Evolutionary conservation across 768 basidiomycete genomes (phyloP).

Genomic region (Leucosporidium scottii): DNA sequence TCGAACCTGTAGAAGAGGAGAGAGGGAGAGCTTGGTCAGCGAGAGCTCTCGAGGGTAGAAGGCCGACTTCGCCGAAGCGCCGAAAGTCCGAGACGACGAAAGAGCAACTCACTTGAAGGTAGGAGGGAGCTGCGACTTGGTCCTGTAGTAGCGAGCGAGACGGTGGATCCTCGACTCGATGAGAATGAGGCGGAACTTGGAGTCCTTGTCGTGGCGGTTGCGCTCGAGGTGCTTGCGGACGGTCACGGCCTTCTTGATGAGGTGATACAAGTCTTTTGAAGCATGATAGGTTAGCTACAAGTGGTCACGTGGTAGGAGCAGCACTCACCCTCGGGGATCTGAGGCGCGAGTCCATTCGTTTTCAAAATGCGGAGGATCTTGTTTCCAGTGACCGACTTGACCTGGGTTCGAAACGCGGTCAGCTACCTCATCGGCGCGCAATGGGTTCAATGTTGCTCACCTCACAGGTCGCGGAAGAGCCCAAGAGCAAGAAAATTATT

Average conservation of each 20-base stretch:
- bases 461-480: no score
- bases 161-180: conserved; percentile 99
- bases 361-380: conserved; percentile 98
- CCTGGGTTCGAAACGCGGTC: no score
- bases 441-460: no score
- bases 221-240: conserved; percentile 97
- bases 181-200: conserved; percentile 90
- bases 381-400: conserved; percentile 97
- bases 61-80: no score
- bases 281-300: no score
- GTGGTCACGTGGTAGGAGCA: conserved; percentile 99
- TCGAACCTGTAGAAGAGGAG: conserved; percentile 66
- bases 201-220: conserved; percentile 98
- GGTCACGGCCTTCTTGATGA: conserved; percentile 99
- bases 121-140: conserved; percentile 92
- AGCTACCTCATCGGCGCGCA: no score
- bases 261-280: no score
- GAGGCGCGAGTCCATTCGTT: conserved; percentile 85
- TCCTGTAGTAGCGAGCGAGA: conserved; percentile 89
- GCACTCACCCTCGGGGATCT: conserved; percentile 98
- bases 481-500: no score
- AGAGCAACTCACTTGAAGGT: conserved; percentile 8
- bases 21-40: conserved; percentile 41
- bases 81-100: no score
- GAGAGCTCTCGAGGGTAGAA: not conserved